These are phyloP conservation scores for Fusarium pseudoanthophilum DNA, from an alignment of 2,329 filamentous ascomycete species.

Conservation along the genomic window DNA sequence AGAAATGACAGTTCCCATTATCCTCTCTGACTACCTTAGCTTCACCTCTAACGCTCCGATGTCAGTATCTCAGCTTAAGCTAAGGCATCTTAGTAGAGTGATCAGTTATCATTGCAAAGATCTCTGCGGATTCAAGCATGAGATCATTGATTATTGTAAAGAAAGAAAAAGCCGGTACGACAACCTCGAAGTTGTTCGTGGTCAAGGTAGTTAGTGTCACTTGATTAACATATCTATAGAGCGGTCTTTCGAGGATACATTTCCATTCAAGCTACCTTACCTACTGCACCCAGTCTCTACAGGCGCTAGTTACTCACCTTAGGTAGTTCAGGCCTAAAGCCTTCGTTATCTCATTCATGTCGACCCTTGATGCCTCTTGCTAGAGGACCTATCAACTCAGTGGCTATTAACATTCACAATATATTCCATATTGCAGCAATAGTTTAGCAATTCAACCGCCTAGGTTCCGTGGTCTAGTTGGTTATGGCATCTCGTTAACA, in stretches of 20 bases:
- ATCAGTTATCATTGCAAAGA: no score
- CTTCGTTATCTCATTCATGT: neutral
- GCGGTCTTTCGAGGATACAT: neutral
- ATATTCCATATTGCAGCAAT: rapidly evolving
- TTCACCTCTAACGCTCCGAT: neutral
- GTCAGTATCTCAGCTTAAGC: neutral
- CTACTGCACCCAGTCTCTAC: neutral
- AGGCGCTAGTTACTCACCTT: neutral
- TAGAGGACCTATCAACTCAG: neutral
- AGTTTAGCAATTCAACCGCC: neutral
- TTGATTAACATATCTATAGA: neutral
- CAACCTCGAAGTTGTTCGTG: neutral
- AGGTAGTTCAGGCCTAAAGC: neutral
- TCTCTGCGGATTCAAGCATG: no score
- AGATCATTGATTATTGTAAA: neutral
- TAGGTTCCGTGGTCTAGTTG: slow-evolving; percentile 41
- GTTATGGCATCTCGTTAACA: slow-evolving; percentile 23
- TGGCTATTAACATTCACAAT: rapidly evolving
- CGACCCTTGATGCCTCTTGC: neutral
- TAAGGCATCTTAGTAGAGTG: neutral
- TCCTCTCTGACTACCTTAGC: neutral
- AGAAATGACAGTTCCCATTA: neutral
- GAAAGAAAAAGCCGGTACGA: neutral
- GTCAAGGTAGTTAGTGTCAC: neutral
- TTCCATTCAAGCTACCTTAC: neutral